Percentiles rank a stretch among this genome's conserved stretches.
Evolutionary conservation across 2,329 filamentous ascomycete species (phyloP).

Genomic region (Botrytis deweyae): DNA sequence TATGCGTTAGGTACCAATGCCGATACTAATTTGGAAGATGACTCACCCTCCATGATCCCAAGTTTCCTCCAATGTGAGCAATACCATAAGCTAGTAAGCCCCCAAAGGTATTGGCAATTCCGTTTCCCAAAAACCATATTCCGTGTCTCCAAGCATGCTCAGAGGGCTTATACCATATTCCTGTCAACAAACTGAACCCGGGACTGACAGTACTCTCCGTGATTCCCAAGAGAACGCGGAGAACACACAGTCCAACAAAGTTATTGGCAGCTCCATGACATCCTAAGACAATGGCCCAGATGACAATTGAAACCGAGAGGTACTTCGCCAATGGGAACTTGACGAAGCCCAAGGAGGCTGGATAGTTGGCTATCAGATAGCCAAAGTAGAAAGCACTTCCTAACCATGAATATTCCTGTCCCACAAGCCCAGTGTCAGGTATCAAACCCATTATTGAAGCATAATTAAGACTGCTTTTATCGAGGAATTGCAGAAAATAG

Average conservation of each 20-base stretch:
- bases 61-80: constrained; percentile 28
- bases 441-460: constrained; percentile 49
- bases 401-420: constrained; percentile 49
- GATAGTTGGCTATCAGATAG: constrained; percentile 29
- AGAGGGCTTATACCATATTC: constrained; percentile 36
- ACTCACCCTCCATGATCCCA: constrained; percentile 30
- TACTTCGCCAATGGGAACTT: constrained; percentile 57
- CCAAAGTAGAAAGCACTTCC: constrained; percentile 48
- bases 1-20: background rate
- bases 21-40: background rate
- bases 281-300: constrained; percentile 56
- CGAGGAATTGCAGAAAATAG: constrained; percentile 17
- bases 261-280: constrained; percentile 25
- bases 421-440: constrained; percentile 43
- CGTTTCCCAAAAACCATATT: constrained; percentile 30
- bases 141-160: constrained; percentile 24
- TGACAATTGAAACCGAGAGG: constrained; percentile 58
- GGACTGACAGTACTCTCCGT: constrained; percentile 37
- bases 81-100: constrained; percentile 41
- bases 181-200: constrained; percentile 39
- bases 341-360: constrained; percentile 25
- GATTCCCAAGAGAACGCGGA: constrained; percentile 36
- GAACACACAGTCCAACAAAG: constrained; percentile 28
- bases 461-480: constrained; percentile 21
- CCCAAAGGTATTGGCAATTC: constrained; percentile 38